A percentile compares a stretch with the other conserved stretches of the same genome.
phyloP scores from a whole-genome alignment of 2,329 filamentous ascomycete genomes.

The Aspergillus luchuensis region DNA sequence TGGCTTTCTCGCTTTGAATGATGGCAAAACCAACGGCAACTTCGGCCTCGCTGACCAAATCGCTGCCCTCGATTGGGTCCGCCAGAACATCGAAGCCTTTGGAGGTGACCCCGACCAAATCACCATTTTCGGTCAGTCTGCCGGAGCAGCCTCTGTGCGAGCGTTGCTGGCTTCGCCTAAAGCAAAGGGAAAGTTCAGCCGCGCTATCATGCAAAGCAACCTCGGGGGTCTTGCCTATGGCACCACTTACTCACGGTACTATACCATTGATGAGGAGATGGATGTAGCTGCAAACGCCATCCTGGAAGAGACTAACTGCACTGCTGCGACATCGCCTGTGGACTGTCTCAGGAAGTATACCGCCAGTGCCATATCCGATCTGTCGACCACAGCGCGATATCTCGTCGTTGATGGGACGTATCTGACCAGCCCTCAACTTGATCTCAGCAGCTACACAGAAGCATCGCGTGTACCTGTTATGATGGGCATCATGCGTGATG shows the following conservation, averaged over 20 bases:
- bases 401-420: conserved; percentile 8
- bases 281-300: conserved; percentile 54
- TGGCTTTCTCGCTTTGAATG: conserved; percentile 60
- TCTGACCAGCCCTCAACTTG: conserved; percentile 14
- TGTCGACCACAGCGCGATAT: not conserved
- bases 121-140: conserved; percentile 52
- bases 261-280: conserved; percentile 57
- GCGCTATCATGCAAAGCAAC: conserved; percentile 40
- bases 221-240: conserved; percentile 61
- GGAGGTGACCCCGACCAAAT: conserved; percentile 52
- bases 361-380: not conserved
- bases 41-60: conserved; percentile 57
- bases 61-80: conserved; percentile 52
- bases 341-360: conserved; percentile 4
- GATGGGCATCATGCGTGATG: conserved; percentile 26
- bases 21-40: conserved; percentile 58
- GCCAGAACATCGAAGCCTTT: conserved; percentile 49
- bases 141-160: conserved; percentile 59
- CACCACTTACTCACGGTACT: conserved; percentile 60
- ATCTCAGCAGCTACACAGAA: conserved; percentile 13
- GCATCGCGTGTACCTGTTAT: conserved; percentile 27
- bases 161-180: conserved; percentile 47
- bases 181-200: conserved; percentile 21
- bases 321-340: not conserved
- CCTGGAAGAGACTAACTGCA: conserved; percentile 42